Base-by-base conservation (phyloP, 179 eudicot genomes). In the Carnegiea gigantea region DNA sequence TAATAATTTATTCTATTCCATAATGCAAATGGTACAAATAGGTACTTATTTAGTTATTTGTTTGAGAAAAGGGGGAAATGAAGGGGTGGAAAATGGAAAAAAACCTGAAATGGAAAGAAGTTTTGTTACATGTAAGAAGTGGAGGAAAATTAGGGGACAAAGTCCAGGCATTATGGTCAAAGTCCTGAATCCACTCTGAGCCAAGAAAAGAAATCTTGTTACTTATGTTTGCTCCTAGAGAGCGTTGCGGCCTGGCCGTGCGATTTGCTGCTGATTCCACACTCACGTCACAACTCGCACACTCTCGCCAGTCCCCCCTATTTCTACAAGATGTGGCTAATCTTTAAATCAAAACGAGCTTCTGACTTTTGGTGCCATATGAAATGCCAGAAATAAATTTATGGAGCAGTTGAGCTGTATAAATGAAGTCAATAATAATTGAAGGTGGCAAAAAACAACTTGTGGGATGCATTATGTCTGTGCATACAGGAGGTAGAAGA, bases 111-210 rank as follows among this genome's bases (percentile, higher is more conserved):
- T 21, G 24, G 54, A 43, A 21, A 20, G 70, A 57, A 51, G 20
- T 62, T 62, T 62, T 23, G 68, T 62, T n/a, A 28, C 8, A 30
- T n/a, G 30, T 62, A 8, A n/a, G 33, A 78, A 78, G 64, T 26
- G 62, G 62, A 68, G 75, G 60, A 62, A 73, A 78, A n/a, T 62
- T 24, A 82, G 77, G 81, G 30, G 81, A 79, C 33, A 57, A 21
- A 8, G 49, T 33, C 38, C 12, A 21, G 5, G 23, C 80, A 81
- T 44, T n/a, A 11, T 59, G 73, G 88, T 88, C 81, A 85, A 86
- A 44, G 59, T 79, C 90, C 94, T 87, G 48, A 43, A 84, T 79
- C 64, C 48, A 84, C 83, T 88, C 89, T 78, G 24, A 78, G 79
- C 97, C 97, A 88, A 80, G 82, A 48, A 87, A 83, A 65, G 21